Evolutionary conservation across 2,329 filamentous ascomycete genomes (phyloP), one percentile per base, ranked within the genome.

Genomic region (Colletotrichum theobromicola): DNA sequence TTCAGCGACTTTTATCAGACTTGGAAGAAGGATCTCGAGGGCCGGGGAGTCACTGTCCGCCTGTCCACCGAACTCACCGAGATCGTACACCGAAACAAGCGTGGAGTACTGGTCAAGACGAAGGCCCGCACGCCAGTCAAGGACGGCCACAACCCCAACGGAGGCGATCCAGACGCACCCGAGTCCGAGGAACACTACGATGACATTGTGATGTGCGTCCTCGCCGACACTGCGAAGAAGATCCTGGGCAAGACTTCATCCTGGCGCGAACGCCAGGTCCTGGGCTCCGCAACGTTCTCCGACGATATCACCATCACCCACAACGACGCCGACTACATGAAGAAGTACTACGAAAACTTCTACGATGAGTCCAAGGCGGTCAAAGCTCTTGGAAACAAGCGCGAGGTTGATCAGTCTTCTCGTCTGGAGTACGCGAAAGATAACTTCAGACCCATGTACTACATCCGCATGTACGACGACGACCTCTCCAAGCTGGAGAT

Each of bases 221-320:
- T 88, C 3, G 90, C 91, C 30, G 91, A 93, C 78, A 91, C 90
- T 5, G 88, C 91, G 16, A 90, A 91, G 77, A 88, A 87, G 28
- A 84, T 93, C 3, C 86, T 93, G 3, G 86, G 87, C 62, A 85
- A 86, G 13, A 90, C 87, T 4, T 88, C 90, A 21, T 87, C 87
- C 16, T 86, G 88, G 84, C 86, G 88, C 61, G 93, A 95, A 80
- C 89, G 86, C 61, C 88, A 87, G 64, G 90, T 95, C 9, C 89
- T 95, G 1, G 91, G 92, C 16, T 90, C 90, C 16, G 92, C 92
- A 15, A 92, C 90, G 75, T 90, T 93, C 82, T 89, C 88, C 77
- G 89, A 93, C 84, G 92, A 93, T 79, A 89, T 93, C 75, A 93
- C 92, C 35, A 88, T 93, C 76, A 93, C 91, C 4, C 92, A 93